Evolutionary conservation across 495 filamentous ascomycete species (phyloP), one percentile per base, ranked within the genome.

Genomic region (Hyaloscypha finlandica): DNA sequence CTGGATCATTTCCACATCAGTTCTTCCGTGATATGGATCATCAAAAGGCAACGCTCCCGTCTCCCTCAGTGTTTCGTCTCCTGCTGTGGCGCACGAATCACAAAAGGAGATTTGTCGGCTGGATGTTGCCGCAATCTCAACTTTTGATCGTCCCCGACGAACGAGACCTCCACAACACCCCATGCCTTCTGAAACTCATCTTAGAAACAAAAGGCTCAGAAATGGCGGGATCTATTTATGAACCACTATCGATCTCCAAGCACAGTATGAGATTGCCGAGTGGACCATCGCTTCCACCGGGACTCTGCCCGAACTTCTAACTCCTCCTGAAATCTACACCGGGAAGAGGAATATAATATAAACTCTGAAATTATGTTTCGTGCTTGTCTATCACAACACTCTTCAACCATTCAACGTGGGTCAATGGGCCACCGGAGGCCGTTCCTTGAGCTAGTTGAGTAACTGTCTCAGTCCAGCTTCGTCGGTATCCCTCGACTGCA

Each of bases 1-100:
- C 54, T 57, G 3, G 54, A 57, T 57, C 22, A 57, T 30, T 57
- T 57, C 54, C 54, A 57, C 54, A 25, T 57, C 5, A 2, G 25
- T 25, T 25, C 25, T 25, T 25, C 25, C 25, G 25, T 25, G 25
- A 2, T 25, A 25, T 2, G 25, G 1, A 31, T 20, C 22, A n/a
- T 20, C 30, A 14, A 59, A 59, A 59, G 33, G 25, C 56, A 35
- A 16, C 25, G 11, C 8, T n/a, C 11, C 56, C 19, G 56, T 35
- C 56, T 20, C 14, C 30, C 56, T 19, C 30, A 11, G 56, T 22
- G 56, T 30, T 59, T 33, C 8, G 56, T 33, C 9, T 59, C 56
- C 35, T 59, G 8, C 25, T 56, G 25, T 56, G 22, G 53, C 53
- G 30, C 14, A 33, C 30, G 29, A 31, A 22, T 3, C 56, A 20